Evolutionary conservation across 768 basidiomycete species (phyloP).

Genomic region (Phylloporus arenicola): DNA sequence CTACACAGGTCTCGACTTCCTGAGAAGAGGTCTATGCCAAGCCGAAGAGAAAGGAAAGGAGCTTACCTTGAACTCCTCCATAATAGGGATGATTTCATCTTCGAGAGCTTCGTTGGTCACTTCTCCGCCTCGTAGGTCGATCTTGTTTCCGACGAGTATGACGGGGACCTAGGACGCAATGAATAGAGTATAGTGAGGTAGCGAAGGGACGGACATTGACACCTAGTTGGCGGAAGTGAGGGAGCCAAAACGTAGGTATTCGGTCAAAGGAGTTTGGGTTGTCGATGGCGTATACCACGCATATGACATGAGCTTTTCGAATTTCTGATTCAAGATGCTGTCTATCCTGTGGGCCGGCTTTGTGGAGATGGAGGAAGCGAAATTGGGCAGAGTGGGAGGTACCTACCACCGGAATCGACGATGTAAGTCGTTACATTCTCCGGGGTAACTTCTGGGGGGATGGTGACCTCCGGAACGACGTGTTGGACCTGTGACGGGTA

Average conservation of each 20-base stretch:
- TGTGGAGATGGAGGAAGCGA: constrained; percentile 7
- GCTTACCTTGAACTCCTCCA: constrained; percentile 95
- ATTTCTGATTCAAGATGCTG: constrained; percentile 91
- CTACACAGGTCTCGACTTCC: constrained; percentile 99
- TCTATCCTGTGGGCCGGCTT: constrained; percentile 83
- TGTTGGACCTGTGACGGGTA: constrained; percentile 70
- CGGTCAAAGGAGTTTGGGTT: constrained; percentile 95
- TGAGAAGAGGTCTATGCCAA: constrained; percentile 29
- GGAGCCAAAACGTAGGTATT: constrained; percentile 97
- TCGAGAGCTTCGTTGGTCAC: constrained; percentile 93
- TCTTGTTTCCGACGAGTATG: constrained; percentile 97
- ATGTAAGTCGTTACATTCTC: constrained; percentile 98
- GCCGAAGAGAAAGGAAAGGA: background rate
- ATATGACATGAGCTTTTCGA: constrained; percentile 96
- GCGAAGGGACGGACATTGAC: constrained; percentile 68
- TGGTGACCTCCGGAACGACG: constrained; percentile 94
- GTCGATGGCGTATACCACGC: constrained; percentile 95
- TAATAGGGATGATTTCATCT: constrained; percentile 93
- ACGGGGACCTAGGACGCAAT: constrained; percentile 70
- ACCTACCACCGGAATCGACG: constrained; percentile 91
- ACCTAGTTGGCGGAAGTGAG: constrained; percentile 88
- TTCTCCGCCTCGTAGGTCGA: constrained; percentile 87
- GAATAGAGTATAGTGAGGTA: constrained; percentile 2
- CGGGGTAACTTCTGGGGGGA: constrained; percentile 94
- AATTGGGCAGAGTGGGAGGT: background rate